Evolutionary conservation across 2,329 filamentous ascomycete species (phyloP).

Genomic region (Colletotrichum endophyticum): DNA sequence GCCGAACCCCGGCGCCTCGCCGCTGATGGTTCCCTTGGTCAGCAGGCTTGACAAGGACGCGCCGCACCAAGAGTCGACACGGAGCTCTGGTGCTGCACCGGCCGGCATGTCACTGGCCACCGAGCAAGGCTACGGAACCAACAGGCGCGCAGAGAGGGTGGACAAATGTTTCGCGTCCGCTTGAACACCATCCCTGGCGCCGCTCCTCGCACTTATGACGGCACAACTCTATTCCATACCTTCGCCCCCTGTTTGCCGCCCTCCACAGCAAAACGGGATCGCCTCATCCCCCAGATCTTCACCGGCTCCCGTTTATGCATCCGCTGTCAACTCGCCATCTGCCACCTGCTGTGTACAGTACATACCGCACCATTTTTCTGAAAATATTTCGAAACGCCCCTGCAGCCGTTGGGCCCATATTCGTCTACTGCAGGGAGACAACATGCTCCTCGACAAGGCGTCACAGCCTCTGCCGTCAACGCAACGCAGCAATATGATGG

Average conservation of each 20-base stretch:
- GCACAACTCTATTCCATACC: background rate
- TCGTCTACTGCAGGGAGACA: background rate
- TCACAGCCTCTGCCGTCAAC: background rate
- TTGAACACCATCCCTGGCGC: background rate
- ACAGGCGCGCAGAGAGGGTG: background rate
- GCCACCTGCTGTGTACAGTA: background rate
- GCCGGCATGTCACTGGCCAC: slow-evolving; percentile 1
- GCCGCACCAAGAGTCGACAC: slow-evolving; percentile 12
- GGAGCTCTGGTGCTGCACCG: background rate
- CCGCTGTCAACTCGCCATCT: background rate
- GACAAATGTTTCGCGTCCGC: slow-evolving; percentile 4
- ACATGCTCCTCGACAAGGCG: background rate
- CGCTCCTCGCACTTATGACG: background rate
- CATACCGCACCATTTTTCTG: background rate
- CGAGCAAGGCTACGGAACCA: slow-evolving; percentile 4
- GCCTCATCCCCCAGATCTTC: slow-evolving; percentile 20
- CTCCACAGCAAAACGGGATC: slow-evolving; percentile 10
- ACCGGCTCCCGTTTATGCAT: background rate
- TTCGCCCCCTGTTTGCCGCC: background rate
- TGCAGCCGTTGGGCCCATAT: background rate
- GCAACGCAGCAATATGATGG: background rate
- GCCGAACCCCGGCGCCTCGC: background rate
- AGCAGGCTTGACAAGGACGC: background rate
- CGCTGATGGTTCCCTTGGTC: background rate
- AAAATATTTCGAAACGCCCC: slow-evolving; percentile 17